phyloP scores from a whole-genome alignment of 345 rosid species.

The Ceriops zippeliana region DNA sequence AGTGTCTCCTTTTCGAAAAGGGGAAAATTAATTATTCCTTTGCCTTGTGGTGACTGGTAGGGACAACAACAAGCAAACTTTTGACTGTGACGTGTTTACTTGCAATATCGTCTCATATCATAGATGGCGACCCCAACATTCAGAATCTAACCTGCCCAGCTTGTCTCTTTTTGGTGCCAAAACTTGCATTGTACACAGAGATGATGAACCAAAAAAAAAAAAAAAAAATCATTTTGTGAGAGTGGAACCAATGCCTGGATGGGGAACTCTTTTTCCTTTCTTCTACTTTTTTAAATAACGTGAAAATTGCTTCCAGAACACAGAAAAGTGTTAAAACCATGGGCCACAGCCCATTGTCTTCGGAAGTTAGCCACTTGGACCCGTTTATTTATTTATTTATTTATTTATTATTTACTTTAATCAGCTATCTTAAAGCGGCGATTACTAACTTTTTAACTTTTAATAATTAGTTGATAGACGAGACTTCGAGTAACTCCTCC shows the following conservation, averaged over 20 bases:
- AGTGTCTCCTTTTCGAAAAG: background rate
- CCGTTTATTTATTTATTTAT: background rate
- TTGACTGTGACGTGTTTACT: background rate
- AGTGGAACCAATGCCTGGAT: too few species aligned
- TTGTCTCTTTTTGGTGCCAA: background rate
- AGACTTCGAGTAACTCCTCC: too few species aligned
- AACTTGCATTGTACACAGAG: background rate
- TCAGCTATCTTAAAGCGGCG: too few species aligned
- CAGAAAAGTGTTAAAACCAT: conserved; percentile 12
- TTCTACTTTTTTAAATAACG: background rate
- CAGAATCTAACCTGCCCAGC: background rate
- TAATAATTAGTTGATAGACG: too few species aligned
- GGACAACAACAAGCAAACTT: conserved; percentile 4
- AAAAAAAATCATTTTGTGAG: too few species aligned
- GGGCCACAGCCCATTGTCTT: conserved; percentile 22
- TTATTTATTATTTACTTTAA: too few species aligned
- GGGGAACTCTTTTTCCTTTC: background rate
- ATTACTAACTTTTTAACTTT: too few species aligned
- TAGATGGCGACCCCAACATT: background rate
- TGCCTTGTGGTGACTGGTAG: background rate
- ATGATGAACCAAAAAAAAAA: too few species aligned
- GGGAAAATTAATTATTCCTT: background rate
- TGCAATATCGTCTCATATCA: background rate
- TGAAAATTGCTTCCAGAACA: conserved; percentile 14
- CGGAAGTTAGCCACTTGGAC: background rate